Conservation (phyloP, 2,329 filamentous ascomycete species). For the Alternaria gaisen region DNA sequence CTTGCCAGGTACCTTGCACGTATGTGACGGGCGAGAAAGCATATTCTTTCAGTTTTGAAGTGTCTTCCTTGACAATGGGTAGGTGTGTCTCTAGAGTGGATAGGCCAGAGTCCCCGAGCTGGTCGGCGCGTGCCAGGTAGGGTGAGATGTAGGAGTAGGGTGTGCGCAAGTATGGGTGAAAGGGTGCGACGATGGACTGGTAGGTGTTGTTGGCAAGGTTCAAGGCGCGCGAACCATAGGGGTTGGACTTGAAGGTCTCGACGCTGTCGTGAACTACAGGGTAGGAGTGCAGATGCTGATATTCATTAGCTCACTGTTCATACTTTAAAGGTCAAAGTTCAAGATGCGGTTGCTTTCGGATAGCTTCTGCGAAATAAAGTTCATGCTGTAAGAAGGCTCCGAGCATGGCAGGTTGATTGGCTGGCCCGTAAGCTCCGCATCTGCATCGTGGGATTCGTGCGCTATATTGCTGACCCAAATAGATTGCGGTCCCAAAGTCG, state of each 20-base stretch:
- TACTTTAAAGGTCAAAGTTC: not conserved
- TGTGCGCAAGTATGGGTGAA: constrained; percentile 79
- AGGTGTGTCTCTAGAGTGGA: constrained; percentile 49
- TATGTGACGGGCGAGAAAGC: constrained; percentile 49
- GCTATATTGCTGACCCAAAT: constrained; percentile 17
- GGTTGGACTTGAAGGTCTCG: constrained; percentile 79
- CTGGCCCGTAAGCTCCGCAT: constrained; percentile 5
- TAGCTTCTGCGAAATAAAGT: not conserved
- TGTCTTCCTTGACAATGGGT: constrained; percentile 60
- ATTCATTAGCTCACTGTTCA: constrained; percentile 10
- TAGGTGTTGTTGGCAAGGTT: constrained; percentile 78
- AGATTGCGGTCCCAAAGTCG: constrained; percentile 13
- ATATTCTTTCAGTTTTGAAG: constrained; percentile 51
- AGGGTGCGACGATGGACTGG: constrained; percentile 76
- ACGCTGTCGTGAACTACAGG: constrained; percentile 83
- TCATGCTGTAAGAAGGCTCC: constrained; percentile 8
- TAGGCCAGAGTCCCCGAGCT: constrained; percentile 51
- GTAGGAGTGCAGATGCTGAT: constrained; percentile 83
- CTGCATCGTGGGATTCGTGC: constrained; percentile 18
- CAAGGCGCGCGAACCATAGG: constrained; percentile 84
- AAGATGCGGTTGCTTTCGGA: not conserved
- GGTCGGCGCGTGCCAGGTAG: constrained; percentile 83
- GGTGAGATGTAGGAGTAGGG: constrained; percentile 85
- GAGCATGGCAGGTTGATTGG: constrained; percentile 19
- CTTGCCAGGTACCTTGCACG: constrained; percentile 48